Percentiles rank a stretch among this genome's conserved stretches.
These are phyloP conservation scores for Phytophthora litchii DNA, from an alignment of 352 stramenopile species.

Conservation along the genomic window DNA sequence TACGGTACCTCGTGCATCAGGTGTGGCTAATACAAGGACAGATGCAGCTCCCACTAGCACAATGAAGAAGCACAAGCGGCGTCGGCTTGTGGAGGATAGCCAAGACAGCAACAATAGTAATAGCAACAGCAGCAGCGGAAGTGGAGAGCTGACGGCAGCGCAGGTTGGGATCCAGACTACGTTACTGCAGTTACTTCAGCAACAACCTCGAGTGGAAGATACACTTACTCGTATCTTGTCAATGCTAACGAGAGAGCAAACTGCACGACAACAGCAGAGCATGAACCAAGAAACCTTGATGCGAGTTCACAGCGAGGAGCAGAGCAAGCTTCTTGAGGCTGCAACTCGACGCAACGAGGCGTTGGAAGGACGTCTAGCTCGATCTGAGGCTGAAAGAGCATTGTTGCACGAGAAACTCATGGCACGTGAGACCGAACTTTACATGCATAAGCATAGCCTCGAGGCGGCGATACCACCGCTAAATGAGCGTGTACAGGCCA, in stretches of 20 bases:
- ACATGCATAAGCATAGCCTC: conserved; percentile 37
- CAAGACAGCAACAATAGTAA: conserved; percentile 43
- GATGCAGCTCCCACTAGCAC: conserved; percentile 6
- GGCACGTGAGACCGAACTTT: conserved; percentile 53
- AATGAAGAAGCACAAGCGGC: conserved; percentile 45
- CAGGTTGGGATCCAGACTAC: conserved; percentile 44
- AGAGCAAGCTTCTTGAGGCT: conserved; percentile 40
- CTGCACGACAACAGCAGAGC: conserved; percentile 27
- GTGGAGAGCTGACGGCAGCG: conserved; percentile 26
- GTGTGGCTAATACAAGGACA: conserved; percentile 1
- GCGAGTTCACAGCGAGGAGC: conserved; percentile 35
- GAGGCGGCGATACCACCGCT: conserved; percentile 30
- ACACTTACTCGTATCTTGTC: conserved; percentile 40
- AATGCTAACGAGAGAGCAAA: conserved; percentile 37
- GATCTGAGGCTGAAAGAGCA: conserved; percentile 36
- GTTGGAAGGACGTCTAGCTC: conserved; percentile 37
- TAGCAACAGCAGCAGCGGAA: conserved; percentile 32
- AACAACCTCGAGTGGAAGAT: conserved; percentile 42
- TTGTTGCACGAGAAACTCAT: conserved; percentile 50
- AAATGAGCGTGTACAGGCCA: conserved; percentile 35
- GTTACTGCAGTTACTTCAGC: conserved; percentile 41
- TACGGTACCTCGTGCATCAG: conserved; percentile 5
- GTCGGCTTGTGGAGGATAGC: conserved; percentile 30
- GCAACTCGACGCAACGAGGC: conserved; percentile 35
- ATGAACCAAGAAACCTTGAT: conserved; percentile 31